Conservation (phyloP, 345 rosid species). For the Lepidium aucheri region DNA sequence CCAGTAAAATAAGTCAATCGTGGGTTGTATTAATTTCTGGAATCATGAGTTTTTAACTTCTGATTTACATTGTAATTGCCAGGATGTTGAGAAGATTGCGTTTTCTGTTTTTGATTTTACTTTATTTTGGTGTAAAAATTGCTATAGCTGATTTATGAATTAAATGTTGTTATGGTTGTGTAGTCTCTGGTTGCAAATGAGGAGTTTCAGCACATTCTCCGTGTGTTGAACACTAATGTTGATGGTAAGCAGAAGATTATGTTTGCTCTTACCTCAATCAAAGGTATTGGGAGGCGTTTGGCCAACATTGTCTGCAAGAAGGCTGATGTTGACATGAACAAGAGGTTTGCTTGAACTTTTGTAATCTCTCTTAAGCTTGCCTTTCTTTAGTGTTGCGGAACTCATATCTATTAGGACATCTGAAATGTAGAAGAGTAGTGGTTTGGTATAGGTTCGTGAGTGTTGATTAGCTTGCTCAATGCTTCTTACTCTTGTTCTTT, state of each 20-base stretch:
- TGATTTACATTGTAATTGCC: not conserved
- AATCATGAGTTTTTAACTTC: not conserved
- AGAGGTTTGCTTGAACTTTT: conserved; percentile 35
- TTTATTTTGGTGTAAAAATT: not conserved
- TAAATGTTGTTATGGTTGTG: not conserved
- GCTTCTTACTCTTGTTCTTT: not conserved
- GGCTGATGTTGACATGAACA: conserved; percentile 96
- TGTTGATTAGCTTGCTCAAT: not conserved
- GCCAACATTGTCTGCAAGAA: conserved; percentile 96
- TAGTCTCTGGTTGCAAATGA: conserved; percentile 86
- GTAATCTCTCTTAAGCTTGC: not conserved
- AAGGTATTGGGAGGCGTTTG: conserved; percentile 80
- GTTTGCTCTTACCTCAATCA: conserved; percentile 91
- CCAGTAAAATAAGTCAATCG: not conserved
- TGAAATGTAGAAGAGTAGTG: not conserved
- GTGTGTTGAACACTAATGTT: conserved; percentile 87
- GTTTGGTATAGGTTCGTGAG: not conserved
- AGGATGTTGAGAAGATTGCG: not conserved
- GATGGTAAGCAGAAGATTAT: conserved; percentile 88
- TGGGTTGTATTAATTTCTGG: not conserved
- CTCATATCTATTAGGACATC: not conserved
- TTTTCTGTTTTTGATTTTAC: too few relatives aligned
- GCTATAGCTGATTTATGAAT: not conserved
- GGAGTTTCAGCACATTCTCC: conserved; percentile 90
- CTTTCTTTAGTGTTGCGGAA: not conserved